Base-by-base conservation (phyloP, 1,284 basidiomycete species). In the Fistulina hepatica region DNA sequence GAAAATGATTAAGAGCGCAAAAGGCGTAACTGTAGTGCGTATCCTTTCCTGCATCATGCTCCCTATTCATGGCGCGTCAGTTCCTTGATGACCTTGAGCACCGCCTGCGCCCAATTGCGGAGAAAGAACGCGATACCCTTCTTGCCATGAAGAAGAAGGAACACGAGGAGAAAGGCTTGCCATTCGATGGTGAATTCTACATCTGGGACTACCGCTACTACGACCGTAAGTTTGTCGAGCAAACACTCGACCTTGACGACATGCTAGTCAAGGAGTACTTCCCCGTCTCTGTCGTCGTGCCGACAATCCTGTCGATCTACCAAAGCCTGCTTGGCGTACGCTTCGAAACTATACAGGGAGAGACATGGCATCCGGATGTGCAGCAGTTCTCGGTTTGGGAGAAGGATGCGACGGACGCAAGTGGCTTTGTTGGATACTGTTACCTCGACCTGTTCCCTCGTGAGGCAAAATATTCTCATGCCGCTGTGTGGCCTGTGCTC, bases 401-500 rank as follows among this genome's bases (percentile, higher is more conserved):
- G 47, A 76, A 75, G 39, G 74, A 72, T 43, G 75, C 78, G 7
- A 77, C 71, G 43, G 76, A 79, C 48, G 73, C 68, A 46, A 67
- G 71, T 3, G 78, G 67, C 23, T 88, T 89, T 48, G 55, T 88
- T 23, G 82, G 88, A 12, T 78, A 84, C 55, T 81, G 83, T 52
- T 86, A 88, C 52, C 75, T 91, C 19, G 89, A 92, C 52, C 69
- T 92, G 25, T 91, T 83, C 67, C 88, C 88, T 37, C 76, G 88
- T 23, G 81, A 68, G 40, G 70, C 72, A 32, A 91, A 90, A 55
- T 90, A 86, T 54, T 75, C 80, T 5, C 88, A 92, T 59, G 88
- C 88, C 0, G 85, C 86, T 0, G 84, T 91, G 1, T 92, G 83
- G 82, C 67, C 71, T 12, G 62, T 90, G 16, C 62, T 80, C 10